Evolutionary conservation across 179 eudicot species (phyloP), one percentile per base, ranked within the genome.

Genomic region (Sideroxylon spinosum): DNA sequence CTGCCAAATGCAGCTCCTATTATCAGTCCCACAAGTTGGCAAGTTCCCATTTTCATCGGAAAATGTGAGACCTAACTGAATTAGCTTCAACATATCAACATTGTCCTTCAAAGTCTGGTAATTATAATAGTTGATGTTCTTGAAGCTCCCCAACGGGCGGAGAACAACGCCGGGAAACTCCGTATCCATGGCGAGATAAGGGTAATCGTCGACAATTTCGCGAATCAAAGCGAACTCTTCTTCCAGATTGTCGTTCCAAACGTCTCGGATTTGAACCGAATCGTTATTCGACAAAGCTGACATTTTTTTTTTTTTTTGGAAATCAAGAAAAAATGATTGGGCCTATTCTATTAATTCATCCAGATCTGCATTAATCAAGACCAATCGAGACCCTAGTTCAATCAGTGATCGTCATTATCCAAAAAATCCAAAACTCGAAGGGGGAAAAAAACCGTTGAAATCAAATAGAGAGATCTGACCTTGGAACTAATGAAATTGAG

Each of bases 131-230:
- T 49, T 61, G 73, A 49, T 81, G 61, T 60, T 81, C 81, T 86
- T 83, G 53, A 86, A 86, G 78, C 22, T 73, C 22, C 89, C 89
- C 0, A 86, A 79, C 0, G 88, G 86, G 0, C 86, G 82, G 63
- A 85, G 78, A 78, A 85, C 89, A 57, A 83, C 76, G 13, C 89
- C 91, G 0, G 91, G 91, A 67, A 88, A 88, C 67, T 88, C 91
- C 12, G 91, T 88, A 71, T 88, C 91, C 91, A 88, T 88, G 4
- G 91, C 91, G 7, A 88, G 85, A 78, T 83, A 88, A 5, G 91
- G 88, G 53, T 74, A 88, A 17, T 73, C 80, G 80, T 88, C 91
- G 0, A 88, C 91, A 32, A 88, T 75, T 26, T 78, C 82, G 19
- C 89, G 86, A 71, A 88, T 88, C 52, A 88, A 65, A 64, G 52